A percentile compares a stretch with the other conserved stretches of the same genome.
These are phyloP conservation scores for Abrus precatorius DNA, from an alignment of 306 rosid genomes.

Conservation along the genomic window DNA sequence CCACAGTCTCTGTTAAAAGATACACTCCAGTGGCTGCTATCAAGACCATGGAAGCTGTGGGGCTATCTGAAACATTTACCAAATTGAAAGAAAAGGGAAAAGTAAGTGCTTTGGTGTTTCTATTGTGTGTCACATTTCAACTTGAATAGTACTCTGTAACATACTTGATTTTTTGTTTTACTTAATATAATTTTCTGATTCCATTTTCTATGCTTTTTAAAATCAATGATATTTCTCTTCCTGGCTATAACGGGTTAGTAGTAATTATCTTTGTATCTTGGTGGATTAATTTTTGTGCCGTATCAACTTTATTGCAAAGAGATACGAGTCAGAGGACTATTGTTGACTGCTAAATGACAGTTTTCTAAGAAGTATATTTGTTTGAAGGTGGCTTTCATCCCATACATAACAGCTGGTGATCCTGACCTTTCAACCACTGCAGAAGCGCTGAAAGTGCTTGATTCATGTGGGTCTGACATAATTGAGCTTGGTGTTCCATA, in stretches of 20 bases:
- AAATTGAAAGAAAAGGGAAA: conserved; percentile 71
- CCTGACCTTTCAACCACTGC: conserved; percentile 94
- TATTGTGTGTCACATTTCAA: conserved; percentile 25
- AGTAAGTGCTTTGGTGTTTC: conserved; percentile 52
- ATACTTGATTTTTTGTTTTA: background rate
- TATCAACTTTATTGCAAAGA: background rate
- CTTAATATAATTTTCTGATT: conserved; percentile 12
- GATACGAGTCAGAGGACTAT: background rate
- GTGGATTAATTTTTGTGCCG: background rate
- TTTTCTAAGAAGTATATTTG: conserved; percentile 45
- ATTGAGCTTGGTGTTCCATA: conserved; percentile 94
- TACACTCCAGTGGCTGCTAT: conserved; percentile 69
- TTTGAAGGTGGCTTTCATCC: conserved; percentile 86
- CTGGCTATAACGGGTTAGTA: conserved; percentile 20
- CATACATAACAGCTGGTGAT: conserved; percentile 95
- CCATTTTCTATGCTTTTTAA: conserved; percentile 8
- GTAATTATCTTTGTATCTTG: conserved; percentile 1
- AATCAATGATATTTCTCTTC: conserved; percentile 14
- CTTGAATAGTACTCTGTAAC: conserved; percentile 12
- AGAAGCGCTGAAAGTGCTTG: conserved; percentile 90
- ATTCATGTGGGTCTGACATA: conserved; percentile 87
- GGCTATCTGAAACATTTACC: conserved; percentile 80
- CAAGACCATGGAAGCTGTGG: conserved; percentile 57
- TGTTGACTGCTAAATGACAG: conserved; percentile 32
- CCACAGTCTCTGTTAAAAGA: conserved; percentile 51